Evolutionary conservation across 805 yeast genomes (phyloP).

Genomic region (Aciculoconidium aculeatum): DNA sequence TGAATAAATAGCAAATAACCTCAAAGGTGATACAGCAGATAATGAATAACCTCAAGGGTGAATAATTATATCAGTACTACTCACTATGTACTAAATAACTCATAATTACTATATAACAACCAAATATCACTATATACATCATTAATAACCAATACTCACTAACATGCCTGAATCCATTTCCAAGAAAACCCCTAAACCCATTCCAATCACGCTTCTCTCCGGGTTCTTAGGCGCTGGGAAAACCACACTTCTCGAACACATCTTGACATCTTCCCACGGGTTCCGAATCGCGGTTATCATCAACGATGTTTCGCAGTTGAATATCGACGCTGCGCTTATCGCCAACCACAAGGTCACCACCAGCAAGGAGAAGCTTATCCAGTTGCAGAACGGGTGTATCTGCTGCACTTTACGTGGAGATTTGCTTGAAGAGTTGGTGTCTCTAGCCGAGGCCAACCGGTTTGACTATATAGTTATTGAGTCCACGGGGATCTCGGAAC

Average conservation of each 20-base stretch:
- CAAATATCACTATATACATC: too few species aligned
- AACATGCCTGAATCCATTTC: too few species aligned
- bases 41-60: too few species aligned
- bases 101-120: too few species aligned
- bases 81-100: too few species aligned
- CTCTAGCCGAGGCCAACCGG: conserved; percentile 26
- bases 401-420: conserved; percentile 46
- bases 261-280: conserved; percentile 35
- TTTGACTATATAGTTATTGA: conserved; percentile 42
- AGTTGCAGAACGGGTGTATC: conserved; percentile 44
- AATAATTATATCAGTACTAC: too few species aligned
- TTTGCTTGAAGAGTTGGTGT: conserved; percentile 36
- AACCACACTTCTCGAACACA: conserved; percentile 41
- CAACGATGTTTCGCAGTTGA: conserved; percentile 40
- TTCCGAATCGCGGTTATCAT: conserved; percentile 40
- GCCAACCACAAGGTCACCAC: conserved; percentile 33
- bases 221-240: conserved; percentile 45
- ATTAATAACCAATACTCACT: too few species aligned
- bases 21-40: too few species aligned
- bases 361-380: conserved; percentile 39
- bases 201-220: conserved; percentile 42
- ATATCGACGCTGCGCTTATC: conserved; percentile 39
- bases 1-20: too few species aligned
- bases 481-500: conserved; percentile 44
- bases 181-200: conserved; percentile 15